phyloP scores from a whole-genome alignment of 345 rosid species.

The Ceriops tagal region DNA sequence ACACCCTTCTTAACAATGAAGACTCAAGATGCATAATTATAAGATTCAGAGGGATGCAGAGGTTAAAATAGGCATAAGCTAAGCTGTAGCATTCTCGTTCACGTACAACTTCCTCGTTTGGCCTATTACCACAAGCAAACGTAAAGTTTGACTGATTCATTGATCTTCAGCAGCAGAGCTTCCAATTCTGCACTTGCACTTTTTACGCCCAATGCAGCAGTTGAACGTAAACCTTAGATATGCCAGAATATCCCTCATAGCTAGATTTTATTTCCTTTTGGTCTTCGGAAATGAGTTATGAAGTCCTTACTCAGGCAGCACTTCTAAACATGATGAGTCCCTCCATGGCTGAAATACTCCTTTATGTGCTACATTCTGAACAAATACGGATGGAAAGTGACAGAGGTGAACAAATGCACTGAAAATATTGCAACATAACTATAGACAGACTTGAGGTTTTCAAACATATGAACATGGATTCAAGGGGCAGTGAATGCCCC shows the following conservation, averaged over 20 bases:
- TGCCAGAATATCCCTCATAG: constrained; percentile 1
- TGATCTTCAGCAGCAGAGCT: not conserved
- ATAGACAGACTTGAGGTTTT: too few species aligned
- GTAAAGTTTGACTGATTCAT: not conserved
- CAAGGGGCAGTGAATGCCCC: too few species aligned
- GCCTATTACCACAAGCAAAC: not conserved
- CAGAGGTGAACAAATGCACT: too few species aligned
- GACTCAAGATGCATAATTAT: constrained; percentile 12
- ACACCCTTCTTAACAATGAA: constrained; percentile 11
- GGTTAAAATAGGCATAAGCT: not conserved
- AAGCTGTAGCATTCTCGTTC: not conserved
- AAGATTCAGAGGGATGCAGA: not conserved
- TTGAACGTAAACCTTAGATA: not conserved
- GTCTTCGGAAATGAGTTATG: not conserved
- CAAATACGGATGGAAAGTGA: not conserved
- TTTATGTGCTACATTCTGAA: constrained; percentile 45
- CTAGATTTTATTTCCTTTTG: not conserved
- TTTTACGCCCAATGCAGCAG: not conserved
- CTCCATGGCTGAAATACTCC: constrained; percentile 58
- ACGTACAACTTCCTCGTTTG: not conserved
- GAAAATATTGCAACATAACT: too few species aligned
- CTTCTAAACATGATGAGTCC: constrained; percentile 31
- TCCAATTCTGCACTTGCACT: not conserved
- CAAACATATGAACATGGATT: too few species aligned
- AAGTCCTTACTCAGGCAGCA: constrained; percentile 15